Base-by-base conservation (phyloP, 1,139 yeast genomes). In the Hemisphaericaspora subhashii region DNA sequence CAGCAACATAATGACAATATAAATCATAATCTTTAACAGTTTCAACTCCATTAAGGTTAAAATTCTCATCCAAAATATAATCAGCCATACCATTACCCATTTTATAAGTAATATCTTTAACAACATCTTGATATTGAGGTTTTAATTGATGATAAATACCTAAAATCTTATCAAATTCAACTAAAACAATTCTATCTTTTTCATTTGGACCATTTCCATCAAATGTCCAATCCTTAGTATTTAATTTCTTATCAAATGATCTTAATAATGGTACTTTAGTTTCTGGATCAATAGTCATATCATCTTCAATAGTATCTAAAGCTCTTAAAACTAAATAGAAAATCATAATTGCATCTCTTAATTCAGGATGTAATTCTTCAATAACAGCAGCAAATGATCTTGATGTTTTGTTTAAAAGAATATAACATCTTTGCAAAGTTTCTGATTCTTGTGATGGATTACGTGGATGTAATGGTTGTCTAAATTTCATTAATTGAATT, bases 71-170 rank as follows among this genome's bases (percentile, higher is more conserved):
- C 54, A 78, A 72, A 41, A 88, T 83, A 62, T 90, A 92, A 55
- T 87, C 92, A 22, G 98, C 98, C 99, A 92, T 92, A 41, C 98
- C 98, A 50, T 86, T 82, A 40, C 98, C 98, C 98, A 92, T 92
- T 58, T 83, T 74, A 39, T 69, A 54, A 37, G 96, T 81, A 52
- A 88, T 86, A 45, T 84, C 87, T 51, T 74, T 76, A 51, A 92
- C 80, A 31, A 90, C 83, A 40, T 76, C 84, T 64, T 85, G 94
- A 60, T 88, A 90, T 45, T 74, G 81, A 3, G 88, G 81, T 54
- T 82, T 81, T 53, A 92, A 73, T 46, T 72, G 71, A 57, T 84
- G 89, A 62, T 73, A 89, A 57, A 88, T 95, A 8, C 64, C 54
- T 53, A 90, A 69, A 32, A 94, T 75, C 24, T 58, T 57, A 49